phyloP scores from a whole-genome alignment of 768 basidiomycete genomes.

The Rhodotorula diobovata region DNA sequence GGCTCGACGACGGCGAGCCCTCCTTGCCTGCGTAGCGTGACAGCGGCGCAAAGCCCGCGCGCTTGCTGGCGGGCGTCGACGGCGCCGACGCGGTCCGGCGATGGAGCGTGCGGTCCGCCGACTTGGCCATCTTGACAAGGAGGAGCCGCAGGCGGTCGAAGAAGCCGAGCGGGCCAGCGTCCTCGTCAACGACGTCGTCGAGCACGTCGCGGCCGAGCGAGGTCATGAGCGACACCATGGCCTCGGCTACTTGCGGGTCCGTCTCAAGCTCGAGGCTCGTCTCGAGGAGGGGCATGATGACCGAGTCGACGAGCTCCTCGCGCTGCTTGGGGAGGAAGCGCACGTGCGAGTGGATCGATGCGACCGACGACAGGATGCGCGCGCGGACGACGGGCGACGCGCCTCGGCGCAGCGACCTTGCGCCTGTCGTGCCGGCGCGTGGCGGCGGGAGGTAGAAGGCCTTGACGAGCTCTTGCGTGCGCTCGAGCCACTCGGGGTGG shows the following conservation, averaged over 20 bases:
- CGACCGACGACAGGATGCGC: slow-evolving; percentile 33
- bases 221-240: slow-evolving; percentile 44
- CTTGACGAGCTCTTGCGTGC: slow-evolving; percentile 33
- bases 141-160: slow-evolving; percentile 37
- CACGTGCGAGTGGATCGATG: slow-evolving; percentile 45
- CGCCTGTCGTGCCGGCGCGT: background rate
- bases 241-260: slow-evolving; percentile 46
- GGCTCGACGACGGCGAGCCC: slow-evolving; percentile 13
- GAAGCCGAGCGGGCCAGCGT: slow-evolving; percentile 26
- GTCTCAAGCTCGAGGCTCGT: slow-evolving; percentile 44
- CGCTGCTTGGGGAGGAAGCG: slow-evolving; percentile 44
- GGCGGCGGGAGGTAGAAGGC: slow-evolving; percentile 37
- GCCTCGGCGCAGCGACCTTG: slow-evolving; percentile 18
- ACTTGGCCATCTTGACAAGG: slow-evolving; percentile 30
- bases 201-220: slow-evolving; percentile 29
- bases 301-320: slow-evolving; percentile 43
- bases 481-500: slow-evolving; percentile 42
- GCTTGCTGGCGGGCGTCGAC: slow-evolving; percentile 5
- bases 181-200: slow-evolving; percentile 37
- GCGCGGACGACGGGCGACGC: slow-evolving; percentile 37
- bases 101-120: slow-evolving; percentile 2
- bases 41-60: slow-evolving; percentile 9
- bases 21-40: slow-evolving; percentile 15
- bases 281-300: slow-evolving; percentile 49
- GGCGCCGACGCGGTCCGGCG: slow-evolving; percentile 17